Conservation (phyloP, 2,329 filamentous ascomycete genomes). For the Aureobasidium lini region DNA sequence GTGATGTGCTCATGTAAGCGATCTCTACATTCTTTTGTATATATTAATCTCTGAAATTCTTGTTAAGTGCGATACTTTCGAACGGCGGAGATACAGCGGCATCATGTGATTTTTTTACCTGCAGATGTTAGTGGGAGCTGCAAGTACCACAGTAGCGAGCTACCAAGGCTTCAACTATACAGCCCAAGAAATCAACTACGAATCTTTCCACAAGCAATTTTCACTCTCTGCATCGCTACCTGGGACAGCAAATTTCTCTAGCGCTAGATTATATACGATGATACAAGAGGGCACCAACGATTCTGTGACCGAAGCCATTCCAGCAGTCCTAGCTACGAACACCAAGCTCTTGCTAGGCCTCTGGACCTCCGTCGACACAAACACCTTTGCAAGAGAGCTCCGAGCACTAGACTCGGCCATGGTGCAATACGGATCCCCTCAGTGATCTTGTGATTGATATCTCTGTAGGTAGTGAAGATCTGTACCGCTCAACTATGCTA, state of each 20-base stretch:
- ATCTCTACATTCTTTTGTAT: too few species aligned
- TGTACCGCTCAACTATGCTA: conserved; percentile 28
- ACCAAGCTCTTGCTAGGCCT: conserved; percentile 62
- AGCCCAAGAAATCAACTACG: not conserved
- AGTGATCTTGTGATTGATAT: conserved; percentile 66
- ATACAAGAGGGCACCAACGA: not conserved
- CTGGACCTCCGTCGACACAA: conserved; percentile 65
- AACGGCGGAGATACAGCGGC: too few species aligned
- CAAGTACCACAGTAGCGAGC: too few species aligned
- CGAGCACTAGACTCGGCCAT: conserved; percentile 63
- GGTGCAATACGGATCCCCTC: conserved; percentile 53
- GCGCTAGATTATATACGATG: too few species aligned
- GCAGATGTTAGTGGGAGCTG: too few species aligned
- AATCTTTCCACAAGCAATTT: conserved; percentile 59
- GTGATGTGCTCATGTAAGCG: too few species aligned
- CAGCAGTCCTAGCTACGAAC: not conserved
- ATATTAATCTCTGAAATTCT: too few species aligned
- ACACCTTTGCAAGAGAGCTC: conserved; percentile 63
- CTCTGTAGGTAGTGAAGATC: conserved; percentile 78
- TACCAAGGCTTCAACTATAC: not conserved
- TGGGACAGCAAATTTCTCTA: conserved; percentile 60
- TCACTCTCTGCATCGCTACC: conserved; percentile 54
- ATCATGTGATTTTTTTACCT: too few species aligned
- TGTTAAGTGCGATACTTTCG: too few species aligned
- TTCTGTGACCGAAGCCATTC: not conserved